These are phyloP conservation scores for Colletotrichum aenigma DNA, from an alignment of 2,329 filamentous ascomycete species.

Conservation along the genomic window DNA sequence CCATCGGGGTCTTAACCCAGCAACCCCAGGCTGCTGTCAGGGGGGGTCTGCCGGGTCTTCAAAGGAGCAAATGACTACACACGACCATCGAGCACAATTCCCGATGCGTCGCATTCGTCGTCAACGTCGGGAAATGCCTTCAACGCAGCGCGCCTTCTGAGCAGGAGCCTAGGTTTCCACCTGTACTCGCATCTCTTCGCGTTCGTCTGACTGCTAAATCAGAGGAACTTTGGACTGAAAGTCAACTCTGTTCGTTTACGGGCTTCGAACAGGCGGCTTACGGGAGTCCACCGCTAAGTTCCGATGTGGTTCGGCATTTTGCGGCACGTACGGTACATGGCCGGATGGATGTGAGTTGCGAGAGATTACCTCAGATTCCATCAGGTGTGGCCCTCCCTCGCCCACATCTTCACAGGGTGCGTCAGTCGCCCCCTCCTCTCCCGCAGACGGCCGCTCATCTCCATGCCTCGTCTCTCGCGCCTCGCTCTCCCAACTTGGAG, in stretches of 20 bases:
- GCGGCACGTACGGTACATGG: background rate
- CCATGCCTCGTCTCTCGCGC: background rate
- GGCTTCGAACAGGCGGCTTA: background rate
- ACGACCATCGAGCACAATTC: background rate
- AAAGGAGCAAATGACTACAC: background rate
- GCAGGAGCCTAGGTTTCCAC: background rate
- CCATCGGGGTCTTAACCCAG: background rate
- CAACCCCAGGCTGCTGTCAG: background rate
- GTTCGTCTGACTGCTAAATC: background rate
- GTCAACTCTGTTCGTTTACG: background rate
- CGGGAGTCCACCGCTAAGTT: background rate
- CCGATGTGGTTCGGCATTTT: background rate
- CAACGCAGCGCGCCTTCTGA: background rate
- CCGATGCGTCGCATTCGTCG: background rate
- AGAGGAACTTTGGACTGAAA: background rate
- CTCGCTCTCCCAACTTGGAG: background rate
- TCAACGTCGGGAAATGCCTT: background rate
- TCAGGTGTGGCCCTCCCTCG: background rate
- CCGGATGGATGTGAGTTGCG: background rate
- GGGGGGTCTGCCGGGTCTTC: background rate
- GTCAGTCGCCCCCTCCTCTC: background rate
- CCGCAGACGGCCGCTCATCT: constrained; percentile 2
- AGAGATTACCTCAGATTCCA: constrained; percentile 1
- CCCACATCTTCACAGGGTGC: background rate
- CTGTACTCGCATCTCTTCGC: background rate